Base-by-base conservation (phyloP, 108 stramenopile species). In the Epipyxis sp. region DNA sequence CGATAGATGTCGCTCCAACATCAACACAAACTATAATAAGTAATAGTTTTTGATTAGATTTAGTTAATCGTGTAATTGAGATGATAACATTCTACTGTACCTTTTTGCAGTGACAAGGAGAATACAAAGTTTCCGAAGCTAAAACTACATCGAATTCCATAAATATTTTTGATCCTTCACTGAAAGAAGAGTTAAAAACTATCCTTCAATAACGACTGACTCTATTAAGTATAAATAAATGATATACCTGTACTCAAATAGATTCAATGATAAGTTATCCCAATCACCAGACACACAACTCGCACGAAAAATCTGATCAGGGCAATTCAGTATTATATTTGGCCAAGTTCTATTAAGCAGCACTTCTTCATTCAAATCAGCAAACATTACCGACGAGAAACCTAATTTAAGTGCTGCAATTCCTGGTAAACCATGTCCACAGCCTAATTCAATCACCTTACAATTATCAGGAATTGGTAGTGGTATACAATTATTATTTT, bases 141-240 rank as follows among this genome's bases (percentile, higher is more conserved):
- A 65, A 65, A 32, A 65, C 34, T 6, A 65, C 30, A 37, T 65
- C 61, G 54, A 57, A 57, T 57, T n/a, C n/a, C n/a, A n/a, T n/a
- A n/a, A n/a, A n/a, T n/a, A n/a, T n/a, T n/a, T n/a, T n/a, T n/a
- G n/a, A n/a, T n/a, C n/a, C n/a, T n/a, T n/a, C n/a, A n/a, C n/a
- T n/a, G n/a, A n/a, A n/a, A n/a, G n/a, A n/a, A n/a, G n/a, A n/a
- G n/a, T n/a, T n/a, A n/a, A n/a, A n/a, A n/a, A n/a, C n/a, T n/a
- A n/a, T n/a, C n/a, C n/a, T n/a, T n/a, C n/a, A n/a, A n/a, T n/a
- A n/a, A n/a, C n/a, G n/a, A n/a, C n/a, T n/a, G n/a, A n/a, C n/a
- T n/a, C n/a, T n/a, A n/a, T n/a, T n/a, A n/a, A n/a, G n/a, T n/a
- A n/a, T n/a, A n/a, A n/a, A n/a, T n/a, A n/a, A n/a, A n/a, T n/a